Percentiles rank a stretch among this genome's conserved stretches.
Conservation (phyloP, 345 rosid species). For the Hibiscus tridactylites region DNA sequence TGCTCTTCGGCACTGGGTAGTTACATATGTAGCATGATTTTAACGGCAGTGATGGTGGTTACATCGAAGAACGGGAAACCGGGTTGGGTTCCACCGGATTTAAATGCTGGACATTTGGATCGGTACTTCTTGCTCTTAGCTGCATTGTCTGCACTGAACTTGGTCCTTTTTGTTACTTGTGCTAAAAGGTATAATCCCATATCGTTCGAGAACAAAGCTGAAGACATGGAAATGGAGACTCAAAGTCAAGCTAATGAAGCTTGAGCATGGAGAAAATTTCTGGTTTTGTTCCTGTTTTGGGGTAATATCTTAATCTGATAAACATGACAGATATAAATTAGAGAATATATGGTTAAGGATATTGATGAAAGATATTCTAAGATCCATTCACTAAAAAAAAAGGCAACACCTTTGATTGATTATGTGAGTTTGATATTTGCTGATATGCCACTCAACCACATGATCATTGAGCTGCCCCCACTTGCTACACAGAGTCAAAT, state of each 20-base stretch:
- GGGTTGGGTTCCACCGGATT: constrained; percentile 34
- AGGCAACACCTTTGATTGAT: not conserved
- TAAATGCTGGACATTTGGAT: constrained; percentile 31
- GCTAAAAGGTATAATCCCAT: constrained; percentile 15
- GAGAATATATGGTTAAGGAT: not conserved
- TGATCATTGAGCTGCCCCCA: constrained; percentile 7
- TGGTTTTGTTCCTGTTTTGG: not conserved
- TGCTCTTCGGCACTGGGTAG: constrained; percentile 28
- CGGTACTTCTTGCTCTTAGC: constrained; percentile 32
- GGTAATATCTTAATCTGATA: not conserved
- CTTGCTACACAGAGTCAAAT: not conserved
- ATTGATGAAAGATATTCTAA: not conserved
- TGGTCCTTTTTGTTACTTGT: constrained; percentile 10
- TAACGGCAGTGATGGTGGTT: constrained; percentile 24
- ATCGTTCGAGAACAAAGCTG: constrained; percentile 14
- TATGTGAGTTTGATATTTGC: not conserved
- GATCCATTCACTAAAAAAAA: not conserved
- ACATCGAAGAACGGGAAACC: constrained; percentile 17
- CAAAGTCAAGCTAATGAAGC: not conserved
- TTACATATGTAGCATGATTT: constrained; percentile 18
- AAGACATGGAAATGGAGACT: not conserved
- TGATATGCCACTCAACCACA: constrained; percentile 4
- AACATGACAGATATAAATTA: not conserved
- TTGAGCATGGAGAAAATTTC: not conserved
- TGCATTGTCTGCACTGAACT: constrained; percentile 11